Evolutionary conservation across 805 yeast species (phyloP).

Genomic region (Starmerella stigmatis): DNA sequence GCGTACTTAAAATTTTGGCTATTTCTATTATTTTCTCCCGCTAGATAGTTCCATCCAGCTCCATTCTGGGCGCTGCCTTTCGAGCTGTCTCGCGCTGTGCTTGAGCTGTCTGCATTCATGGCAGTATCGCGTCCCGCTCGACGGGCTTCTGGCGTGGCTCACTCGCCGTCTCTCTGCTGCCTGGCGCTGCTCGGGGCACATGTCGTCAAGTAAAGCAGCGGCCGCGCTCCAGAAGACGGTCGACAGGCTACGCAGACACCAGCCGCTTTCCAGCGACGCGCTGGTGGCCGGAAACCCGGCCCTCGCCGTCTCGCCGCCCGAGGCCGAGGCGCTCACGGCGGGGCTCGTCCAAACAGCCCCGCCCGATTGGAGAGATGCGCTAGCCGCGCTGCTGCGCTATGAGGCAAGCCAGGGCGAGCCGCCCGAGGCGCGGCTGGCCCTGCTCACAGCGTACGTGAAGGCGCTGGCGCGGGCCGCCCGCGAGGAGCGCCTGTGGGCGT

Average conservation of each 20-base stretch:
- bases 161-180: no score
- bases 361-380: neutral
- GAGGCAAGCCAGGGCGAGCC: neutral
- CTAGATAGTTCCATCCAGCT: no score
- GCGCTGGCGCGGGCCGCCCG: constrained; percentile 5
- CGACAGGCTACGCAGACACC: neutral
- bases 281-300: constrained; percentile 1
- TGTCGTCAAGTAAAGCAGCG: no score
- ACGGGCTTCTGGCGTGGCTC: no score
- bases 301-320: neutral
- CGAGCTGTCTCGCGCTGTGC: no score
- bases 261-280: neutral
- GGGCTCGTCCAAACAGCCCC: neutral
- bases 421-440: neutral
- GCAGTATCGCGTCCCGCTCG: no score
- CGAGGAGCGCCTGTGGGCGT: neutral
- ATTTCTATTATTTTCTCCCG: no score
- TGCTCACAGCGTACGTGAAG: neutral
- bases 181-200: no score
- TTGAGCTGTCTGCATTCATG: no score
- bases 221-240: neutral
- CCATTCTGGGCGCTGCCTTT: no score
- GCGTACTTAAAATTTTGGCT: no score
- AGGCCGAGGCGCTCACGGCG: neutral
- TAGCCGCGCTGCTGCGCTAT: neutral